Conservation (phyloP, 805 yeast species). For the Yamadazyma philogaea region DNA sequence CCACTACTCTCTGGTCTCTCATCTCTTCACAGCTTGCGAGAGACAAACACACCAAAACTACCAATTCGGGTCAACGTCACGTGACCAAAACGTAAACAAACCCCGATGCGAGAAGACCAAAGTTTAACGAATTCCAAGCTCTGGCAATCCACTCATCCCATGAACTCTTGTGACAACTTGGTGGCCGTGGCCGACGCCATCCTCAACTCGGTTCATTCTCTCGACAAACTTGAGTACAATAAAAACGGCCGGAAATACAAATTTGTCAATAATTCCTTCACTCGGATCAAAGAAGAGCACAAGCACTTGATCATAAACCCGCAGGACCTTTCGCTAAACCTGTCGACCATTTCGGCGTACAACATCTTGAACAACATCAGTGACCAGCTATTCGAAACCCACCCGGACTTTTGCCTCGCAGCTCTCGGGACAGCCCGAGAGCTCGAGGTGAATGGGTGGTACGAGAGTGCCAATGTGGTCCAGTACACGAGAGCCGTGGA, state of each 20-base stretch:
- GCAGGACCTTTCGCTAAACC: conserved; percentile 24
- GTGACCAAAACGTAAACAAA: too few relatives aligned
- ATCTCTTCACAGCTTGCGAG: too few relatives aligned
- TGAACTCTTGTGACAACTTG: conserved; percentile 28
- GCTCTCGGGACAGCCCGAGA: conserved; percentile 50
- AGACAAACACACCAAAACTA: too few relatives aligned
- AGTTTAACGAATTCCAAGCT: neutral
- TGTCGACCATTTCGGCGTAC: conserved; percentile 43
- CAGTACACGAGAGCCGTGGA: conserved; percentile 31
- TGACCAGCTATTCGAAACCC: conserved; percentile 34
- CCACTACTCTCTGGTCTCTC: too few relatives aligned
- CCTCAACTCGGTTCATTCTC: conserved; percentile 30
- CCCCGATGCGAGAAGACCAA: too few relatives aligned
- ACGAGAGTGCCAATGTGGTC: conserved; percentile 41
- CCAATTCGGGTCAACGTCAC: too few relatives aligned
- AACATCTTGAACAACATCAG: conserved; percentile 35
- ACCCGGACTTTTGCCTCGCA: conserved; percentile 43
- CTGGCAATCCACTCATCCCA: neutral
- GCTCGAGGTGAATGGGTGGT: conserved; percentile 49
- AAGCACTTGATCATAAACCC: conserved; percentile 45
- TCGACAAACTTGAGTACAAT: conserved; percentile 34
- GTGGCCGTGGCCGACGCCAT: conserved; percentile 34
- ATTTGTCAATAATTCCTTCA: conserved; percentile 46
- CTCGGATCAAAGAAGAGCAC: conserved; percentile 46
- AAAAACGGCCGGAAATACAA: conserved; percentile 49